Evolutionary conservation across 202 grass and related monocot genomes (phyloP).

Genomic region (Panicum virgatum): DNA sequence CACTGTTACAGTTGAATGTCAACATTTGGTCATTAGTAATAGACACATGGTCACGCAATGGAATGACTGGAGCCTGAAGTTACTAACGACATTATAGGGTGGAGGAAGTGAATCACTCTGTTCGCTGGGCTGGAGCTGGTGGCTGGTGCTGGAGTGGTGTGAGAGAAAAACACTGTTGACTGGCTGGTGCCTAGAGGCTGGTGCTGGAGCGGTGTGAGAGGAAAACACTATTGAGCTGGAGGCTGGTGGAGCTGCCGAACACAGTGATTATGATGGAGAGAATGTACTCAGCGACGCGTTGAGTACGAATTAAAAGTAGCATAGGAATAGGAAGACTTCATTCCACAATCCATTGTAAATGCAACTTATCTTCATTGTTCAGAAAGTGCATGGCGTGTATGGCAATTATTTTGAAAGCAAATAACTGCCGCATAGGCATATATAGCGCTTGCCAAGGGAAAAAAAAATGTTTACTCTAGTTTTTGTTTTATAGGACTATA

Average conservation of each 20-base stretch:
- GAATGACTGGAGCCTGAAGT: conserved; percentile 1
- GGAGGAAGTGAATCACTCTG: no score
- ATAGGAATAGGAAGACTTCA: background rate
- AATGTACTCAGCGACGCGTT: conserved; percentile 32
- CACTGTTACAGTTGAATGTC: background rate
- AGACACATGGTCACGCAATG: background rate
- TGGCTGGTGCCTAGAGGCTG: no score
- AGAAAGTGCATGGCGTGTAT: background rate
- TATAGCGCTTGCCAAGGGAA: background rate
- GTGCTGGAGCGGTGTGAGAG: no score
- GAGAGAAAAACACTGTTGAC: no score
- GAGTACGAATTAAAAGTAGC: conserved; percentile 17
- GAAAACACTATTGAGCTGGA: no score
- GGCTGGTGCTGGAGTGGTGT: no score
- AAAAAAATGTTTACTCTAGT: background rate
- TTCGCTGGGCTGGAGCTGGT: no score
- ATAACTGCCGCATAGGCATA: background rate
- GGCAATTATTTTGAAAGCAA: background rate
- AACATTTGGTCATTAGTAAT: conserved; percentile 9
- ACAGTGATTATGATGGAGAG: background rate
- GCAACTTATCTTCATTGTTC: background rate
- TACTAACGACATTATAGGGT: conserved; percentile 21
- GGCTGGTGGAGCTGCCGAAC: no score
- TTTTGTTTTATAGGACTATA: background rate
- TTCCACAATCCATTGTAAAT: conserved; percentile 20